phyloP scores from a whole-genome alignment of 345 rosid genomes.

The Boechera stricta region DNA sequence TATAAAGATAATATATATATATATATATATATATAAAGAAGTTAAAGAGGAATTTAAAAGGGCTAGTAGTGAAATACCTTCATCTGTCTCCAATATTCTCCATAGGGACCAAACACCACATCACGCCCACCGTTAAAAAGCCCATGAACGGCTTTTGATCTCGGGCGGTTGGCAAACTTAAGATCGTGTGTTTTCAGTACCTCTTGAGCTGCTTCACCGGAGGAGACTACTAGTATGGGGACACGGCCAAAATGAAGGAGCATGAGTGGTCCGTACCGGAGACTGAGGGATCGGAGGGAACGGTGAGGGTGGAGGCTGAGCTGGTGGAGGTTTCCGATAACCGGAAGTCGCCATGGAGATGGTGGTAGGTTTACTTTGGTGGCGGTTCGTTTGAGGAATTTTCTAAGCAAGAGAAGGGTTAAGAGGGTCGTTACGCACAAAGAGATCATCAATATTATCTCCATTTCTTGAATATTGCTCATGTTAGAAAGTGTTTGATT shows the following conservation, averaged over 20 bases:
- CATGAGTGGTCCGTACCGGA: conserved; percentile 61
- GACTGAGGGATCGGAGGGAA: conserved; percentile 49
- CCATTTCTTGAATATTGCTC: background rate
- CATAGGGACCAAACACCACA: conserved; percentile 53
- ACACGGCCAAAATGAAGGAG: conserved; percentile 54
- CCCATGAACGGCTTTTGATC: conserved; percentile 11
- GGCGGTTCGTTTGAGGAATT: conserved; percentile 8
- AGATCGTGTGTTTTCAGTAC: conserved; percentile 65
- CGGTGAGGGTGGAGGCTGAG: conserved; percentile 55
- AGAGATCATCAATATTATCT: conserved; percentile 8
- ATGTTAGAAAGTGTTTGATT: background rate
- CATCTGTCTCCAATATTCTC: conserved; percentile 73
- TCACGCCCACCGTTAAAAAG: conserved; percentile 53
- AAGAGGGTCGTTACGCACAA: conserved; percentile 21
- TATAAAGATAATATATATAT: background rate
- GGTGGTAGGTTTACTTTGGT: conserved; percentile 35
- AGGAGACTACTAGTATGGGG: conserved; percentile 59
- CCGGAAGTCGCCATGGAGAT: conserved; percentile 57
- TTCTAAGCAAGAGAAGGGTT: conserved; percentile 24
- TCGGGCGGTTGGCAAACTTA: conserved; percentile 54
- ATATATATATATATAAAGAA: no score
- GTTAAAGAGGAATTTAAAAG: background rate
- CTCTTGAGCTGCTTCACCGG: conserved; percentile 52
- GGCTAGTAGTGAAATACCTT: conserved; percentile 33
- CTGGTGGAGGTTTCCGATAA: conserved; percentile 66